phyloP scores from a whole-genome alignment of 306 rosid species.

The Begonia masoniana region DNA sequence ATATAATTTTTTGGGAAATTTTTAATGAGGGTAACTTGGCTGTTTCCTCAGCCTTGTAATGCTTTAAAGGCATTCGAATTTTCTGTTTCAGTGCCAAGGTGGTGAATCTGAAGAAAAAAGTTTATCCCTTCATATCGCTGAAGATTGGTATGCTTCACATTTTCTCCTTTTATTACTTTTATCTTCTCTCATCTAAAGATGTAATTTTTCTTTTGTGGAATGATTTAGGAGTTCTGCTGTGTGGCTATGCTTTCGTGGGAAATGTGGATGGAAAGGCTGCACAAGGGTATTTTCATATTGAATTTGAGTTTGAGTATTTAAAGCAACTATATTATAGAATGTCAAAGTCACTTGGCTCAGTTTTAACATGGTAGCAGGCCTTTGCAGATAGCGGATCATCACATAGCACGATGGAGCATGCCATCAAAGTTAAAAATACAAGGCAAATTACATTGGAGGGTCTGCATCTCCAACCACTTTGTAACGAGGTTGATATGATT shows the following conservation, averaged over 20 bases:
- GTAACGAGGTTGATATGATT: conserved; percentile 49
- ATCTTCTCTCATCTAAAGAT: not conserved
- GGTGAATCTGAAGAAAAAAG: conserved; percentile 49
- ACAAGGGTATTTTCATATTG: conserved; percentile 37
- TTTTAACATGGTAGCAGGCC: conserved; percentile 37
- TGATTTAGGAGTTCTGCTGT: conserved; percentile 44
- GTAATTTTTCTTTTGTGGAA: conserved; percentile 5
- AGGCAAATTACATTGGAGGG: conserved; percentile 51
- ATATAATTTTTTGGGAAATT: too few species aligned
- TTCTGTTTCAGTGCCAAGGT: conserved; percentile 55
- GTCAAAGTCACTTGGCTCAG: conserved; percentile 4
- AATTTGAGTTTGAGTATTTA: conserved; percentile 2
- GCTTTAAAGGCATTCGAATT: conserved; percentile 11
- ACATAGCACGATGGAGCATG: conserved; percentile 4
- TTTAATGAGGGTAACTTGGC: conserved; percentile 1
- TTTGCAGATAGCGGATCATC: conserved; percentile 31
- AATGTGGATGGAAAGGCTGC: conserved; percentile 85
- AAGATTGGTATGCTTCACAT: conserved; percentile 44
- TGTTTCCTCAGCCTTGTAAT: not conserved
- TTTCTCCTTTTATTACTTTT: conserved; percentile 7
- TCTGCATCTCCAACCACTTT: conserved; percentile 70
- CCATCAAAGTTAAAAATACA: conserved; percentile 18
- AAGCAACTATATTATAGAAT: conserved; percentile 1
- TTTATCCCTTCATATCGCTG: conserved; percentile 44
- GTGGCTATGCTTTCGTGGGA: conserved; percentile 74